phyloP scores from a whole-genome alignment of 495 filamentous ascomycete genomes.

The Hamigera avellanea region DNA sequence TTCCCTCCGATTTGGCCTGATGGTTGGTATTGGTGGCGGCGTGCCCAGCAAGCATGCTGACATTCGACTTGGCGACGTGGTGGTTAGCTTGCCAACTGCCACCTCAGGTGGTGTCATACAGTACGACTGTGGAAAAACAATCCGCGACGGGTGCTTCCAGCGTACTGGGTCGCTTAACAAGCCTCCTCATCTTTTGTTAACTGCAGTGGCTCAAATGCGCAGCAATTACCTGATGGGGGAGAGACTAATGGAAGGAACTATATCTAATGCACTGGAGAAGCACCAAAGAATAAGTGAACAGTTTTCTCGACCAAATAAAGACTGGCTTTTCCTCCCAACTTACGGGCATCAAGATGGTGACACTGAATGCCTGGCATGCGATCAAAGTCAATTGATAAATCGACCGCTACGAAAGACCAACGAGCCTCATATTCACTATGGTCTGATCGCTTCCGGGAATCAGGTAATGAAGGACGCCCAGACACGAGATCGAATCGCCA shows the following conservation, averaged over 20 bases:
- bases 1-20: constrained; percentile 23
- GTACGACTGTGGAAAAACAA: constrained; percentile 27
- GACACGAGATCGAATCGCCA: constrained; percentile 14
- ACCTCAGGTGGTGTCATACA: constrained; percentile 26
- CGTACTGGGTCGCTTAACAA: constrained; percentile 21
- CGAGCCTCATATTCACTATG: constrained; percentile 15
- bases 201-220: constrained; percentile 11
- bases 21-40: constrained; percentile 29
- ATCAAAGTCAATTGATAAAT: constrained; percentile 3
- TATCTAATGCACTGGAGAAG: constrained; percentile 5
- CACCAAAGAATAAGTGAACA: constrained; percentile 7
- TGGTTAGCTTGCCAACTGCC: constrained; percentile 24
- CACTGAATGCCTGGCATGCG: constrained; percentile 6
- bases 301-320: constrained; percentile 8
- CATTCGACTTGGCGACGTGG: constrained; percentile 32
- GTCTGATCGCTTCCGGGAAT: constrained; percentile 23
- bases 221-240: constrained; percentile 5
- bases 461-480: constrained; percentile 20
- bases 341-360: constrained; percentile 10
- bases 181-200: constrained; percentile 14
- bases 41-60: constrained; percentile 20
- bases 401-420: constrained; percentile 2
- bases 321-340: constrained; percentile 11
- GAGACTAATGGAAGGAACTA: constrained; percentile 4
- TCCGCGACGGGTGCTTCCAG: constrained; percentile 12